Conservation (phyloP, 176 grass and related monocot genomes). For the Elaeis guineensis region DNA sequence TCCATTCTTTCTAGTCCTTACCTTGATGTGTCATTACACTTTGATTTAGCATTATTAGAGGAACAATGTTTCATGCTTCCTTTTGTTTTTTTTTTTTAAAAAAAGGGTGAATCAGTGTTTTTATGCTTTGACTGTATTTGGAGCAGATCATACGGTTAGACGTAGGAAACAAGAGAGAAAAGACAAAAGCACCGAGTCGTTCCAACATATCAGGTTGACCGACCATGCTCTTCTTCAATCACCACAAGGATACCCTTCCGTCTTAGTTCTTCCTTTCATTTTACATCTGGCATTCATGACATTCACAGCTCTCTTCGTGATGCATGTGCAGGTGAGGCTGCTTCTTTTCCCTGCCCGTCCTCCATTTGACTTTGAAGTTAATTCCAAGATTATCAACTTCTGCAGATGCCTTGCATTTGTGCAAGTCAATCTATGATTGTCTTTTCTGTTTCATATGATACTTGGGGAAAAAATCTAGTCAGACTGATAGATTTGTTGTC, state of each 20-base stretch:
- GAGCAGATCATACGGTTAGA: constrained; percentile 33
- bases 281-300: constrained; percentile 72
- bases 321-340: constrained; percentile 82
- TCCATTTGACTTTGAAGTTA: no score
- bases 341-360: not conserved
- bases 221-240: constrained; percentile 20
- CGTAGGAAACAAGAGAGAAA: constrained; percentile 45
- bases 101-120: not conserved
- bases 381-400: no score
- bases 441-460: no score
- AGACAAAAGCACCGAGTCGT: constrained; percentile 8
- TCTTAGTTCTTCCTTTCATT: constrained; percentile 72
- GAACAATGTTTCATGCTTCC: constrained; percentile 11
- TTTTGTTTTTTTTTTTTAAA: not conserved
- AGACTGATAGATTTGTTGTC: no score
- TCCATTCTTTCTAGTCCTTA: no score
- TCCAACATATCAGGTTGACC: constrained; percentile 7
- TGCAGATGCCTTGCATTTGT: no score
- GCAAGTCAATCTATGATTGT: no score
- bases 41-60: no score
- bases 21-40: no score
- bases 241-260: constrained; percentile 17
- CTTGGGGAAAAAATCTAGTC: no score
- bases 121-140: no score
- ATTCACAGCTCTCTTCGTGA: constrained; percentile 73